Percentiles rank a stretch among this genome's conserved stretches.
Evolutionary conservation across 2,329 filamentous ascomycete species (phyloP).

Genomic region (Cladophialophora carrionii): DNA sequence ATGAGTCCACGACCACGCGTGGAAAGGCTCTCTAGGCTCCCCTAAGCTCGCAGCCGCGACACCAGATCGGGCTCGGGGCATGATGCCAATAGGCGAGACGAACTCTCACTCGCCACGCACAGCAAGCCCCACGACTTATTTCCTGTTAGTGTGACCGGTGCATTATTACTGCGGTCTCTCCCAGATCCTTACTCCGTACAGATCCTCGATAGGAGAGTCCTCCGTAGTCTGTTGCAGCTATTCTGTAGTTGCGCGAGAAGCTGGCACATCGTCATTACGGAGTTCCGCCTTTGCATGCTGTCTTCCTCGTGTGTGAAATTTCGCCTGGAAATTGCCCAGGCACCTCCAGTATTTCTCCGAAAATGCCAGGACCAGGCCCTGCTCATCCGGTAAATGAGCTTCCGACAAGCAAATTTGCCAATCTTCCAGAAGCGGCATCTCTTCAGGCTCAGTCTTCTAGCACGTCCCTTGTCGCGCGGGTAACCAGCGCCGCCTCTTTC

Average conservation of each 20-base stretch:
- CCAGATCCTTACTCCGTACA: not conserved
- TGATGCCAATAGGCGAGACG: conserved; percentile 16
- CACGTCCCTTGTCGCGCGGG: not conserved
- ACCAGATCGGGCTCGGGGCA: conserved; percentile 11
- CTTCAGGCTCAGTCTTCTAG: not conserved
- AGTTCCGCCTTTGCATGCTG: not conserved
- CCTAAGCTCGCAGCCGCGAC: not conserved
- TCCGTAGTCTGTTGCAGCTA: not conserved
- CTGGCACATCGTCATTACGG: not conserved
- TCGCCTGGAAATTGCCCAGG: conserved; percentile 17
- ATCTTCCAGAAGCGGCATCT: conserved; percentile 15
- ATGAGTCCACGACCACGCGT: not conserved
- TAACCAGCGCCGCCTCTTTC: not conserved
- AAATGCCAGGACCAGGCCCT: conserved; percentile 15
- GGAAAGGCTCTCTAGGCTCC: not conserved
- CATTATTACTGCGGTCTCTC: not conserved
- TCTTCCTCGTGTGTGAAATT: not conserved
- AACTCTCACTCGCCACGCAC: conserved; percentile 16
- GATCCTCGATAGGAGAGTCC: not conserved
- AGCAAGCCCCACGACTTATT: conserved; percentile 6
- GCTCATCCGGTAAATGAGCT: conserved; percentile 7
- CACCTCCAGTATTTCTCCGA: conserved; percentile 4
- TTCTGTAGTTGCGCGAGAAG: not conserved
- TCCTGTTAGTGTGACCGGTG: not conserved
- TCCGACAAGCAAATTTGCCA: conserved; percentile 9